Evolutionary conservation across 176 grass and related monocot genomes (phyloP), one percentile per base, ranked within the genome.

Genomic region (Ensete glaucum): DNA sequence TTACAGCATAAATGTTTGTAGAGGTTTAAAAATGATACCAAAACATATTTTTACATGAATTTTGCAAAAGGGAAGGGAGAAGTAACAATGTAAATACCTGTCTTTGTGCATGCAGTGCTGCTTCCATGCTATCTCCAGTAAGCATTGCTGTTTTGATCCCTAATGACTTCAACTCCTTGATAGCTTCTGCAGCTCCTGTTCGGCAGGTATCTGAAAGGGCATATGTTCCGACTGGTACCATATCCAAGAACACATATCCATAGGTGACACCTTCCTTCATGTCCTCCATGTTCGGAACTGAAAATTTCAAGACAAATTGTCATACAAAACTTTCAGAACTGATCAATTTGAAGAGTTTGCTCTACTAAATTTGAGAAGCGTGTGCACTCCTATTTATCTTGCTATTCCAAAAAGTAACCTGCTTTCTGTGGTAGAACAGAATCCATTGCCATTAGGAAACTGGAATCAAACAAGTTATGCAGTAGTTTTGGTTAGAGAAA

Each of bases 71-170:
- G 77, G 24, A 19, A 26, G 19, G 15, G 19, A 17, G 15, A 69
- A 50, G 67, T 19, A 50, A 43, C 5, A 13, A 68, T 68, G 26
- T 68, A 19, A 50, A 69, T 56, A 86, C 84, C 79, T 82, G 84
- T 24, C 67, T 75, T 72, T 96, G 86, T 1, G 84, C 80, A 29
- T 74, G 85, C 52, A 3, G 20, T 4, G 92, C 84, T 9, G 92
- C 74, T 53, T 79, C 75, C 15, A 26, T 76, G 80, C 74, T 87
- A 84, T 96, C 89, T 9, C 92, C 92, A 7, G 89, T 92, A 1
- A 96, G 92, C 89, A 96, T 82, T 11, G 84, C 82, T 0, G 86
- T 77, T 54, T 58, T 85, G 67, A 96, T 96, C 13, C 88, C 86
- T 55, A 96, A 75, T 6, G 77, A 67, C 54, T 62, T 79, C 43